A percentile compares a stretch with the other conserved stretches of the same genome.
These are phyloP conservation scores for Domatiomyces catenatus DNA, from an alignment of 2,329 filamentous ascomycete species.

Conservation along the genomic window DNA sequence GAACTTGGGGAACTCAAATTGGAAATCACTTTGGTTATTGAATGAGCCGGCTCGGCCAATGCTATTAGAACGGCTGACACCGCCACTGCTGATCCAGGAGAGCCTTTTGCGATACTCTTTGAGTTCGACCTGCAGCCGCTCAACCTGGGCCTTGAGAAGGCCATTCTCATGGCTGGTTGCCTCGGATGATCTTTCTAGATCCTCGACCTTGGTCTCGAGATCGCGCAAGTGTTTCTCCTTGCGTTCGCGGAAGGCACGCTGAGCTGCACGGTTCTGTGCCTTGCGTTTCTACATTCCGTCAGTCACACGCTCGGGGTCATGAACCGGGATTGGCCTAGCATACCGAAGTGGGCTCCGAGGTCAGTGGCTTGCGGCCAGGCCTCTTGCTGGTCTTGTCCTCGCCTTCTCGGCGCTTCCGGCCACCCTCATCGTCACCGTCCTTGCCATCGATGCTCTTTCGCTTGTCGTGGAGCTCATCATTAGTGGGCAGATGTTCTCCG, in stretches of 20 bases:
- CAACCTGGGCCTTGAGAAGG: constrained; percentile 69
- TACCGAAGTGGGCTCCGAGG: constrained; percentile 89
- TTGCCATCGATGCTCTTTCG: constrained; percentile 36
- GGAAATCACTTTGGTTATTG: constrained; percentile 63
- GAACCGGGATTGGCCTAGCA: constrained; percentile 28
- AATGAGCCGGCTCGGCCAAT: constrained; percentile 32
- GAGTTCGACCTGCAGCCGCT: constrained; percentile 70
- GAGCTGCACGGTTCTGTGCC: constrained; percentile 84
- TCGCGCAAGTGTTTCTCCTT: constrained; percentile 62
- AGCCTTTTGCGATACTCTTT: constrained; percentile 82
- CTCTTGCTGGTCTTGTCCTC: constrained; percentile 85
- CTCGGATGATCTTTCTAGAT: constrained; percentile 66
- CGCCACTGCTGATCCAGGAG: constrained; percentile 42
- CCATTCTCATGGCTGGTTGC: constrained; percentile 73
- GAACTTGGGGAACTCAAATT: constrained; percentile 93
- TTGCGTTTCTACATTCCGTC: constrained; percentile 41
- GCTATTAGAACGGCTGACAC: constrained; percentile 32
- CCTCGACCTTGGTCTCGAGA: constrained; percentile 41
- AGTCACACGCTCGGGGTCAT: not conserved
- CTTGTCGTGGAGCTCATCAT: constrained; percentile 41
- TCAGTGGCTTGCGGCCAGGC: constrained; percentile 87
- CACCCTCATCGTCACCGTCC: constrained; percentile 48
- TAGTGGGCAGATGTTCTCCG: constrained; percentile 21
- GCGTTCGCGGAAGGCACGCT: constrained; percentile 82
- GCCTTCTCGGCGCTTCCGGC: constrained; percentile 59